phyloP scores from a whole-genome alignment of 1,284 basidiomycete genomes.

The Rhodotorula sp. region DNA sequence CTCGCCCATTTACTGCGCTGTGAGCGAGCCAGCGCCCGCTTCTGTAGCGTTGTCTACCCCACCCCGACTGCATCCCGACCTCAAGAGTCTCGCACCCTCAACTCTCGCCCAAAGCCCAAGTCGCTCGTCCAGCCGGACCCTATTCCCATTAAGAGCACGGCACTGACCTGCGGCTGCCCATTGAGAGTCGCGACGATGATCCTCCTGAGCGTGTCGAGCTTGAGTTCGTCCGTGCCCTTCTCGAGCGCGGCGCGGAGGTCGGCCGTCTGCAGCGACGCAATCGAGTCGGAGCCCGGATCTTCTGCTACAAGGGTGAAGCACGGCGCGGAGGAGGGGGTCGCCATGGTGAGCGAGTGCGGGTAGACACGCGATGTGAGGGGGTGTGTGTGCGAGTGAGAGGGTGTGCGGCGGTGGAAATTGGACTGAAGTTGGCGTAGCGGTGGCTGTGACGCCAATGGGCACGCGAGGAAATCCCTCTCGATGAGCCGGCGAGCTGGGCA shows the following conservation, averaged over 20 bases:
- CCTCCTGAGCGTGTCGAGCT: conserved; percentile 91
- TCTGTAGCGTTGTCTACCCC: no score
- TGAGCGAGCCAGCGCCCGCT: no score
- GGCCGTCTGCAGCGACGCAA: conserved; percentile 61
- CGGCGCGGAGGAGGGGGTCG: neutral
- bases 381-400: neutral
- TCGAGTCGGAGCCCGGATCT: conserved; percentile 13
- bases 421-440: neutral
- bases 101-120: no score
- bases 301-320: conserved; percentile 40
- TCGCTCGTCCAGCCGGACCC: no score
- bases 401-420: neutral
- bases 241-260: conserved; percentile 85
- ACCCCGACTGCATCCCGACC: no score
- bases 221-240: conserved; percentile 96
- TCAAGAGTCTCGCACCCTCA: no score
- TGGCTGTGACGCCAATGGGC: neutral
- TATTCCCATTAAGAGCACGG: neutral
- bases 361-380: neutral
- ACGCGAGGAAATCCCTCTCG: no score
- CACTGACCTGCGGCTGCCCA: conserved; percentile 67
- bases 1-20: no score
- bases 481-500: no score
- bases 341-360: neutral
- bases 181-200: conserved; percentile 91